phyloP scores from a whole-genome alignment of 352 stramenopile species.

The Phytophthora sansomeana region DNA sequence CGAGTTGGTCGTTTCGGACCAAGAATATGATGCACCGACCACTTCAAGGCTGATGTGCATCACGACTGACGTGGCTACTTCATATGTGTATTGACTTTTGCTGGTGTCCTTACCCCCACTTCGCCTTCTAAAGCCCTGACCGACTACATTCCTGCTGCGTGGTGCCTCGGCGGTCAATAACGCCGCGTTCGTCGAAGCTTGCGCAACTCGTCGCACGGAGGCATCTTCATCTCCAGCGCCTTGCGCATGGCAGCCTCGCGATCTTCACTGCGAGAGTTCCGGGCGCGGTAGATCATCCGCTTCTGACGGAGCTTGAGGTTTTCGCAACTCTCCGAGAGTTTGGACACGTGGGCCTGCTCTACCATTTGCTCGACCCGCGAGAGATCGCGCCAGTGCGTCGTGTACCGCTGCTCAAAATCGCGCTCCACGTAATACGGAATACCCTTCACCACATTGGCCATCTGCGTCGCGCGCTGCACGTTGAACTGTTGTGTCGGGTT shows the following conservation, averaged over 20 bases:
- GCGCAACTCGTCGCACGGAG: slow-evolving; percentile 83
- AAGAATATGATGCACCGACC: slow-evolving; percentile 14
- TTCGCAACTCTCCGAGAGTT: slow-evolving; percentile 80
- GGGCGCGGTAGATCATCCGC: slow-evolving; percentile 87
- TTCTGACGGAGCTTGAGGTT: slow-evolving; percentile 88
- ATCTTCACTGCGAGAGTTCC: slow-evolving; percentile 80
- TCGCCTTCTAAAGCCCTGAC: slow-evolving; percentile 25
- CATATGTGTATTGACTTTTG: slow-evolving; percentile 31
- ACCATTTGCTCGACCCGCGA: slow-evolving; percentile 88
- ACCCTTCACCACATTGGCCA: slow-evolving; percentile 83
- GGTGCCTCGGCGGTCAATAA: slow-evolving; percentile 42
- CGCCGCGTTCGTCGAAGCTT: slow-evolving; percentile 68
- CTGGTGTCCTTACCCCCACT: slow-evolving; percentile 8
- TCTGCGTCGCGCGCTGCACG: slow-evolving; percentile 77
- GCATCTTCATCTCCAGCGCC: slow-evolving; percentile 86
- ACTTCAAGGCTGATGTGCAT: slow-evolving; percentile 22
- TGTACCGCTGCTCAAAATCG: slow-evolving; percentile 90
- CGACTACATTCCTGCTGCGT: slow-evolving; percentile 18
- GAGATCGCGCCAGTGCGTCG: slow-evolving; percentile 85
- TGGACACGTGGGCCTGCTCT: slow-evolving; percentile 79
- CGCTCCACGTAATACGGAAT: slow-evolving; percentile 90
- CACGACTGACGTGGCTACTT: slow-evolving; percentile 18
- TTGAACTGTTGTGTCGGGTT: slow-evolving; percentile 81
- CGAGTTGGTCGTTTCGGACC: slow-evolving; percentile 2
- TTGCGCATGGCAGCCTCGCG: slow-evolving; percentile 79